A percentile compares a stretch with the other conserved stretches of the same genome.
phyloP scores from a whole-genome alignment of 2,329 filamentous ascomycete genomes.

The Phialemoniopsis sp. region DNA sequence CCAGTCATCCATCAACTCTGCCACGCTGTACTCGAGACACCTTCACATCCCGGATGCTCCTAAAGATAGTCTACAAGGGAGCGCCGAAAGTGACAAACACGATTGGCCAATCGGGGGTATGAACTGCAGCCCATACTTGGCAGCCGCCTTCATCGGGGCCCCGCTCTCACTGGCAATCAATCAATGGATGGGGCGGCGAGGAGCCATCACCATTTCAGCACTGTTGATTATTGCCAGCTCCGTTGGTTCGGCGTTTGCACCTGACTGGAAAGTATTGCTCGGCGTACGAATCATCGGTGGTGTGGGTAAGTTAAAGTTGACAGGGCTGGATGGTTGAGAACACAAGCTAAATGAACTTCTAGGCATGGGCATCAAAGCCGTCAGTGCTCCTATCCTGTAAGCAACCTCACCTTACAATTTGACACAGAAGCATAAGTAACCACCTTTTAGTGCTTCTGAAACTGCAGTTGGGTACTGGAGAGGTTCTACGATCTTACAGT shows the following conservation, averaged over 20 bases:
- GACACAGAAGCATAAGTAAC: no score
- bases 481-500: constrained; percentile 40
- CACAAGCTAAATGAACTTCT: background rate
- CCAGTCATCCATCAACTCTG: constrained; percentile 37
- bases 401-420: no score
- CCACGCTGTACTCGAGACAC: constrained; percentile 21
- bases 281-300: constrained; percentile 30
- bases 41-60: background rate
- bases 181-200: constrained; percentile 31
- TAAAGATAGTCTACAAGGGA: no score
- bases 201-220: constrained; percentile 32
- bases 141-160: constrained; percentile 31
- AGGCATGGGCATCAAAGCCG: constrained; percentile 45
- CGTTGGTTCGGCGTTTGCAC: constrained; percentile 26
- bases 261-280: constrained; percentile 25
- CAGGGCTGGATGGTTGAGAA: no score
- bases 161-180: constrained; percentile 35
- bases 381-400: constrained; percentile 37
- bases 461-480: constrained; percentile 42
- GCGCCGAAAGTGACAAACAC: constrained; percentile 4
- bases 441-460: constrained; percentile 27
- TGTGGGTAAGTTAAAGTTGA: constrained; percentile 23
- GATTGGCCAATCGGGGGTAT: constrained; percentile 33
- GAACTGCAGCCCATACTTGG: constrained; percentile 33
- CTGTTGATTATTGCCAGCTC: constrained; percentile 33